These are phyloP conservation scores for Exophiala aquamarina DNA, from an alignment of 2,329 filamentous ascomycete genomes.

Conservation along the genomic window DNA sequence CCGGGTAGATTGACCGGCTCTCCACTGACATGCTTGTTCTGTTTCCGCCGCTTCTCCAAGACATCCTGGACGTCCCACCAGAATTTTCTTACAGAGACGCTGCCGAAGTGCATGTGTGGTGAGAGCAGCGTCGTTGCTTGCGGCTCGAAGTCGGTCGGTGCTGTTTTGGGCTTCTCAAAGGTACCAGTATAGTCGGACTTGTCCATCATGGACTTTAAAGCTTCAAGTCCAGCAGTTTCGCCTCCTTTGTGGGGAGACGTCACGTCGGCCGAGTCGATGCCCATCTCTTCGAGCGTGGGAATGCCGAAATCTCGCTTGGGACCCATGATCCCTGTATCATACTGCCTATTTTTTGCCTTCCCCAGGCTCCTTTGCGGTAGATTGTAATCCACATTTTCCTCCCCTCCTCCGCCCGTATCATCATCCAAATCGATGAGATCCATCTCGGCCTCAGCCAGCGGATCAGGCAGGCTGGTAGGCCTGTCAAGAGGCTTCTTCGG, in stretches of 20 bases:
- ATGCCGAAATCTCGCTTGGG: conserved; percentile 68
- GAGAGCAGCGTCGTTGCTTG: conserved; percentile 73
- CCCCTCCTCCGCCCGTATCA: conserved; percentile 46
- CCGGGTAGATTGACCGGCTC: conserved; percentile 70
- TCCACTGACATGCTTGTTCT: conserved; percentile 52
- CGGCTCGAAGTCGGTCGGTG: conserved; percentile 70
- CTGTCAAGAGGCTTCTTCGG: conserved; percentile 62
- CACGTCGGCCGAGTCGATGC: conserved; percentile 55
- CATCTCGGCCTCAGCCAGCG: conserved; percentile 54
- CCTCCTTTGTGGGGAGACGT: conserved; percentile 69
- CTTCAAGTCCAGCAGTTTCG: conserved; percentile 63
- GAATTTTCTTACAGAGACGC: conserved; percentile 68
- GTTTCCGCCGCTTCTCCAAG: conserved; percentile 56
- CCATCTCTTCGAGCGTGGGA: conserved; percentile 71
- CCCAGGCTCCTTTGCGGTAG: conserved; percentile 49
- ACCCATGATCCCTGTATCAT: conserved; percentile 59
- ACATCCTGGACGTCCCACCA: conserved; percentile 70
- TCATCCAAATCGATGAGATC: conserved; percentile 46
- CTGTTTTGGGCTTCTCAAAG: conserved; percentile 75
- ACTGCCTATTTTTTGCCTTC: conserved; percentile 54
- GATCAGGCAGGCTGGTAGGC: conserved; percentile 62
- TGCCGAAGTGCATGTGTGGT: conserved; percentile 73
- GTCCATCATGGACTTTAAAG: conserved; percentile 59
- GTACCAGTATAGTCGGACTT: conserved; percentile 68
- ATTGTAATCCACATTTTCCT: conserved; percentile 61